phyloP scores from a whole-genome alignment of 352 stramenopile species.

The Aphanomyces cochlioides region DNA sequence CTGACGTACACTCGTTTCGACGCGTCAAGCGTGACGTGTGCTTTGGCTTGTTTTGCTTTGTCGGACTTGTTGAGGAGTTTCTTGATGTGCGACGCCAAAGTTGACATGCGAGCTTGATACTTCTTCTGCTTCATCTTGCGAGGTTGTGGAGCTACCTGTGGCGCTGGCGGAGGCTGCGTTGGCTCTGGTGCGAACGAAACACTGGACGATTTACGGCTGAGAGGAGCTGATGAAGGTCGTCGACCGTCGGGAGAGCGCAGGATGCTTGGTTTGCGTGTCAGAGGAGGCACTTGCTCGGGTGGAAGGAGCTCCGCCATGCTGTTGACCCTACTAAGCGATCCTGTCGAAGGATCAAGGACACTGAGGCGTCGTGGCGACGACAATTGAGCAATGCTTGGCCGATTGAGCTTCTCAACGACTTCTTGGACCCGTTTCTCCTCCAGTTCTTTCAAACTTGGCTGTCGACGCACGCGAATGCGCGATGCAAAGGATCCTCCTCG shows the following conservation, averaged over 20 bases:
- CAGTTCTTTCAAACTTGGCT: slow-evolving; percentile 1
- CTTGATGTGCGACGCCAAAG: slow-evolving; percentile 15
- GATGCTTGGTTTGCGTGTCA: slow-evolving; percentile 1
- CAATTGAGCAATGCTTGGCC: slow-evolving; percentile 7
- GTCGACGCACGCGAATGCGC: slow-evolving; percentile 3
- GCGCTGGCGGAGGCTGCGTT: background rate
- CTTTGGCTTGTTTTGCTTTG: background rate
- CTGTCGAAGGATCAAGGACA: background rate
- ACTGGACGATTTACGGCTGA: slow-evolving; percentile 1
- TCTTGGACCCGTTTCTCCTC: background rate
- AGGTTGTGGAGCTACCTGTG: background rate
- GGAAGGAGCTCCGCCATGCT: background rate
- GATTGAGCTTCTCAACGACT: slow-evolving; percentile 22
- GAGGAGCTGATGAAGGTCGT: background rate
- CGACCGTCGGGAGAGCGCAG: background rate
- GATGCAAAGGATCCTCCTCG: slow-evolving; percentile 17
- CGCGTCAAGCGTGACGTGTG: slow-evolving; percentile 12
- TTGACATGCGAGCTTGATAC: slow-evolving; percentile 6
- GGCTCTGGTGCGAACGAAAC: background rate
- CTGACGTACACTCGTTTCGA: slow-evolving; percentile 11
- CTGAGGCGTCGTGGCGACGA: slow-evolving; percentile 9
- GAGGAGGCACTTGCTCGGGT: background rate
- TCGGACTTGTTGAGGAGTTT: background rate
- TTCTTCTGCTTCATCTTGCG: slow-evolving; percentile 15
- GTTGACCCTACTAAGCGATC: slow-evolving; percentile 16